These are phyloP conservation scores for Amphirosellinia nigrospora DNA, from an alignment of 495 filamentous ascomycete genomes.

Conservation along the genomic window DNA sequence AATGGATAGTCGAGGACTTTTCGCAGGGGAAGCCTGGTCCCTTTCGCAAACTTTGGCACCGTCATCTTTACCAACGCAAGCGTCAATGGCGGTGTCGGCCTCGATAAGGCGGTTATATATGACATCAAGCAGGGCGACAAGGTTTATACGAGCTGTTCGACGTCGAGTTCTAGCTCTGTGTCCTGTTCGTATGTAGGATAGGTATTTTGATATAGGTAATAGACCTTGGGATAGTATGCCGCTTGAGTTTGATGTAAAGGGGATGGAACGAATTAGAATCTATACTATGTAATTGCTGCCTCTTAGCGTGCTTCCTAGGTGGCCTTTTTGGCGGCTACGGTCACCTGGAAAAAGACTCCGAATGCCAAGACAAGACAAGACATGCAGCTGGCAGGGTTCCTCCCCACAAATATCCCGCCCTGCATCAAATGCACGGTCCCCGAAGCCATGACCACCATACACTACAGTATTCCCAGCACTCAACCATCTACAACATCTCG, in stretches of 20 bases:
- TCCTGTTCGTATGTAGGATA: conserved; percentile 38
- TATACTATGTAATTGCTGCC: too few species aligned
- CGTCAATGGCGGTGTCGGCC: conserved; percentile 45
- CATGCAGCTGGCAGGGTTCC: background rate
- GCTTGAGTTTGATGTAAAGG: background rate
- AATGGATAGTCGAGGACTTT: conserved; percentile 74
- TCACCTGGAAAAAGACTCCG: background rate
- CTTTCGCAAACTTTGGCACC: conserved; percentile 60
- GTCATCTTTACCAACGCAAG: conserved; percentile 55
- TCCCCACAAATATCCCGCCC: background rate
- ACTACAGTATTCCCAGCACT: too few species aligned
- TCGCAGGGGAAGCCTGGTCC: conserved; percentile 55
- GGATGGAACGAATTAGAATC: background rate
- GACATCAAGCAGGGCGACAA: conserved; percentile 59
- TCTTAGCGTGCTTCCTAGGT: background rate
- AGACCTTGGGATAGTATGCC: background rate
- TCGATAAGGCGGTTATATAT: conserved; percentile 52
- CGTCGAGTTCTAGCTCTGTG: conserved; percentile 46
- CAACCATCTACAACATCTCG: background rate
- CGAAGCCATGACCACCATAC: background rate
- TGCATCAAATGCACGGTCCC: conserved; percentile 4
- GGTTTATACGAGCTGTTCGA: conserved; percentile 54
- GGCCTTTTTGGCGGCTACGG: background rate
- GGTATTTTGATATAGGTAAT: background rate
- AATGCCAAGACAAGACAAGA: background rate